Percentiles rank a stretch among this genome's conserved stretches.
These are phyloP conservation scores for Postia placenta DNA, from an alignment of 768 basidiomycete genomes.

Conservation along the genomic window DNA sequence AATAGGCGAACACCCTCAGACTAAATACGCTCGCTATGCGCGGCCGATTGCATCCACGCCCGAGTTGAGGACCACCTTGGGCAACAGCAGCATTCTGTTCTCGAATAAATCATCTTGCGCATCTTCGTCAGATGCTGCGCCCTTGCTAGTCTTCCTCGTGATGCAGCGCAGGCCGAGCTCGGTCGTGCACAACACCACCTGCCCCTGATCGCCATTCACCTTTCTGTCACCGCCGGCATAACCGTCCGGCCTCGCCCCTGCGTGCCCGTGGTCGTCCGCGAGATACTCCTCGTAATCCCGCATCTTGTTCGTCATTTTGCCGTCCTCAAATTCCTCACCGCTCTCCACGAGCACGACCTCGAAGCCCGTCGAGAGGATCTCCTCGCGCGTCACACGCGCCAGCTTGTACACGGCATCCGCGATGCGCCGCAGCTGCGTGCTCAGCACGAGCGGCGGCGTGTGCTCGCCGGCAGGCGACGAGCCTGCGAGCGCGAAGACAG, in stretches of 20 bases:
- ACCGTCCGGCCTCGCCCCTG: slow-evolving; percentile 8
- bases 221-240: slow-evolving; percentile 6
- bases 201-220: slow-evolving; percentile 7
- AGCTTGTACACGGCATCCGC: slow-evolving; percentile 58
- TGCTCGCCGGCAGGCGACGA: slow-evolving; percentile 35
- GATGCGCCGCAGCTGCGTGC: slow-evolving; percentile 59
- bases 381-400: slow-evolving; percentile 60
- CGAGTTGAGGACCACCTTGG: slow-evolving; percentile 77
- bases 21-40: slow-evolving; percentile 4
- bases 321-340: slow-evolving; percentile 41
- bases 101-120: slow-evolving; percentile 43
- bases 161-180: slow-evolving; percentile 67
- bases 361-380: slow-evolving; percentile 74
- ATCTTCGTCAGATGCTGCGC: slow-evolving; percentile 15
- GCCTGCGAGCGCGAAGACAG: slow-evolving; percentile 61
- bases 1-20: not conserved
- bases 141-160: slow-evolving; percentile 34
- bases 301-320: slow-evolving; percentile 58
- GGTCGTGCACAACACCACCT: slow-evolving; percentile 55
- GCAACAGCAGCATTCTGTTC: slow-evolving; percentile 53
- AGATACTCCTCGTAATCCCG: slow-evolving; percentile 38
- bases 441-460: slow-evolving; percentile 31
- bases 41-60: slow-evolving; percentile 44
- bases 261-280: slow-evolving; percentile 10
- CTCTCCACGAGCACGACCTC: slow-evolving; percentile 60